Percentiles rank a stretch among this genome's conserved stretches.
Conservation (phyloP, 1,284 basidiomycete species). For the Malassezia slooffiae region DNA sequence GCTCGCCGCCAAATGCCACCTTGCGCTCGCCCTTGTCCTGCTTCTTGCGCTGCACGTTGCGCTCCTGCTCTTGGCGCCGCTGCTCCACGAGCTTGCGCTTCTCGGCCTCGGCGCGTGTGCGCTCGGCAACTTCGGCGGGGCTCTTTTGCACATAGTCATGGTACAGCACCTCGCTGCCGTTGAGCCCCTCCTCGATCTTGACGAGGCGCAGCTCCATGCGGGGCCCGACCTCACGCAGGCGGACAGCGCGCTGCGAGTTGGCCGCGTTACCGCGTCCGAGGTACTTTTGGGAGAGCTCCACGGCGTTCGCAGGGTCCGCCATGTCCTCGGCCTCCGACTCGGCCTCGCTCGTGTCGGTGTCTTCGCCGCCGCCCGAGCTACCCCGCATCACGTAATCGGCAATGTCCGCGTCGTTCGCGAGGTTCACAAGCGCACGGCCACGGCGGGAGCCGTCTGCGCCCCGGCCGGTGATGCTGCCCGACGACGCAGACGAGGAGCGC, state of each 20-base stretch:
- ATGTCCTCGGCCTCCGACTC: slow-evolving; percentile 75
- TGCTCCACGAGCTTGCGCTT: slow-evolving; percentile 21
- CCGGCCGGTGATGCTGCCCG: slow-evolving; percentile 11
- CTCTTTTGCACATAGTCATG: slow-evolving; percentile 36
- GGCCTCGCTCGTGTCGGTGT: slow-evolving; percentile 51
- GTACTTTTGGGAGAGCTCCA: slow-evolving; percentile 80
- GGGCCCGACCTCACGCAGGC: slow-evolving; percentile 86
- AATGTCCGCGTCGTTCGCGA: slow-evolving; percentile 81
- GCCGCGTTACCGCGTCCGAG: slow-evolving; percentile 86
- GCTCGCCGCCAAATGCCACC: slow-evolving; percentile 12
- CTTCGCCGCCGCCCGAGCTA: slow-evolving; percentile 59
- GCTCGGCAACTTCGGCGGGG: slow-evolving; percentile 17
- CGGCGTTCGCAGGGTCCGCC: slow-evolving; percentile 52
- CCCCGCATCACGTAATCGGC: slow-evolving; percentile 82
- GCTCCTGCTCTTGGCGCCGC: slow-evolving; percentile 27
- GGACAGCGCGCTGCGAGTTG: slow-evolving; percentile 78
- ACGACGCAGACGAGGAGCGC: slow-evolving; percentile 21
- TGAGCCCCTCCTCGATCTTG: slow-evolving; percentile 85
- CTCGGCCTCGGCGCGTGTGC: slow-evolving; percentile 17
- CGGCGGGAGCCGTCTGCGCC: slow-evolving; percentile 10
- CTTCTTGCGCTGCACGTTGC: slow-evolving; percentile 35
- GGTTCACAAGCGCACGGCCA: slow-evolving; percentile 55
- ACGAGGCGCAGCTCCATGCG: slow-evolving; percentile 83
- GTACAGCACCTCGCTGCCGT: slow-evolving; percentile 39
- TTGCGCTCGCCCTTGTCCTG: slow-evolving; percentile 21